A percentile compares a stretch with the other conserved stretches of the same genome.
phyloP scores from a whole-genome alignment of 768 basidiomycete genomes.

The Podaxis carcinomalis region DNA sequence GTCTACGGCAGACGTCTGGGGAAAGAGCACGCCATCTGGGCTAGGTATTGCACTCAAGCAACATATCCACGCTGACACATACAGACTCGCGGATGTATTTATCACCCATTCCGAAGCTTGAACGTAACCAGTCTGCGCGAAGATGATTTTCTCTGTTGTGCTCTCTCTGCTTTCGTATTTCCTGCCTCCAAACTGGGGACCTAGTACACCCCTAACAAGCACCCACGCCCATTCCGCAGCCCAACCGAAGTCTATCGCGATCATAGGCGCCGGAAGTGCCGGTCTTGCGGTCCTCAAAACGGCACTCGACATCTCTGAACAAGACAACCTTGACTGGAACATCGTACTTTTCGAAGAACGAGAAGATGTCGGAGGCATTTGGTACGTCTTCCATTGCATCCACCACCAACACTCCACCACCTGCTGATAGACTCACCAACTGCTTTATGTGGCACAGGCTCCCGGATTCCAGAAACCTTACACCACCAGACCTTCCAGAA shows the following conservation, averaged over 20 bases:
- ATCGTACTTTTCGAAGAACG: constrained; percentile 53
- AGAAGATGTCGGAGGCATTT: constrained; percentile 50
- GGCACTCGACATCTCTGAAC: constrained; percentile 41
- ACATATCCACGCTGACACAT: not conserved
- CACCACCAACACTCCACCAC: not conserved
- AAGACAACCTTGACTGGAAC: constrained; percentile 34
- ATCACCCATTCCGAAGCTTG: not conserved
- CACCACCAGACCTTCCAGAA: constrained; percentile 46
- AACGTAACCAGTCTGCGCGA: not conserved
- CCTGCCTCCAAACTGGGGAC: not conserved
- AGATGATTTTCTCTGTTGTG: not conserved
- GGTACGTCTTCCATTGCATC: constrained; percentile 27
- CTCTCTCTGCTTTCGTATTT: not conserved
- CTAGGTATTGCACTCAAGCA: constrained; percentile 11
- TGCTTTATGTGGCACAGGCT: constrained; percentile 20
- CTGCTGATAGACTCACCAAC: not conserved
- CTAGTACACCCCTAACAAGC: not conserved
- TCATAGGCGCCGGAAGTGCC: constrained; percentile 55
- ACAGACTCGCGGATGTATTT: not conserved
- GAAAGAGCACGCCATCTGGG: constrained; percentile 22
- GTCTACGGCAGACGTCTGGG: not conserved
- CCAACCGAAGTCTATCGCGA: constrained; percentile 43
- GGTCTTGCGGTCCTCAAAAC: constrained; percentile 51
- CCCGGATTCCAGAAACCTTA: constrained; percentile 24
- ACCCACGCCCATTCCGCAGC: not conserved